Conservation (phyloP, 768 basidiomycete genomes). For the Tylopilus sp. region DNA sequence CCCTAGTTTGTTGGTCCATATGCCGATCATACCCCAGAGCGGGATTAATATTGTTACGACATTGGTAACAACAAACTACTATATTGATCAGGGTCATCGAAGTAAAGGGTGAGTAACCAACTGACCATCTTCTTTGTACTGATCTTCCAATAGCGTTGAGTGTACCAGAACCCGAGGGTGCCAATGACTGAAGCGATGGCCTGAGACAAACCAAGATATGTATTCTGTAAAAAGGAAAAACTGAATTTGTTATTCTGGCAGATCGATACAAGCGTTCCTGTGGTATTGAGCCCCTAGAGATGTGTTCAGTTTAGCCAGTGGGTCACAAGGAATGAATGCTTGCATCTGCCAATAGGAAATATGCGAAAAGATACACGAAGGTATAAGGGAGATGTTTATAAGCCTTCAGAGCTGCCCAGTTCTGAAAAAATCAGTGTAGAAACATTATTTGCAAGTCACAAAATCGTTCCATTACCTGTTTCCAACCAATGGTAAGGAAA, state of each 20-base stretch:
- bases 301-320: neutral
- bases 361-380: constrained; percentile 73
- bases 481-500: constrained; percentile 84
- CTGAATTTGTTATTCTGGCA: constrained; percentile 79
- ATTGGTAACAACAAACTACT: constrained; percentile 72
- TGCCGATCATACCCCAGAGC: constrained; percentile 83
- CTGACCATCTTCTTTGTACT: constrained; percentile 77
- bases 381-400: constrained; percentile 79
- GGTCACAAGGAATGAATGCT: constrained; percentile 17
- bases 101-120: neutral
- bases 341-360: constrained; percentile 78
- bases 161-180: constrained; percentile 79
- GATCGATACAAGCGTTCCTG: constrained; percentile 68
- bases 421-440: constrained; percentile 41
- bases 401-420: constrained; percentile 72
- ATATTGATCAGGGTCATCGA: neutral
- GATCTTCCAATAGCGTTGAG: constrained; percentile 76
- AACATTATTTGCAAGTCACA: neutral
- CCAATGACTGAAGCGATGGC: constrained; percentile 71
- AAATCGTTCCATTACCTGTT: constrained; percentile 49
- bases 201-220: constrained; percentile 73
- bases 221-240: constrained; percentile 80
- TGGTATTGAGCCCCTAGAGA: constrained; percentile 72
- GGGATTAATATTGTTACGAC: constrained; percentile 75
- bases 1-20: constrained; percentile 78